Percentiles rank a stretch among this genome's conserved stretches.
Conservation (phyloP, 768 basidiomycete species). For the Tricholoma bakamatsutake region DNA sequence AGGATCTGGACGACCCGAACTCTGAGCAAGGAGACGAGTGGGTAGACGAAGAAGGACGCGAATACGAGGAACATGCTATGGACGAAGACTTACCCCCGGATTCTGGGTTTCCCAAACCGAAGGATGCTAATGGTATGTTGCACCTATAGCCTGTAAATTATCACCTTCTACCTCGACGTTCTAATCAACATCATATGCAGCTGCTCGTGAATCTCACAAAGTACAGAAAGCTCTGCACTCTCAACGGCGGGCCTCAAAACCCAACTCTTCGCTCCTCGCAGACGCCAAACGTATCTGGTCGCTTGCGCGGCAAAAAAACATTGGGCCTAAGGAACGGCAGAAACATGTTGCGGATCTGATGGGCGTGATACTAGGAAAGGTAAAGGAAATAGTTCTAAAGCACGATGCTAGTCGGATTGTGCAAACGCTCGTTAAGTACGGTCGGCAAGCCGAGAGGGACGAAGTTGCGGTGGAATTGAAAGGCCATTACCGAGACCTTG, state of each 20-base stretch:
- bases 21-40: constrained; percentile 25
- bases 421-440: constrained; percentile 78
- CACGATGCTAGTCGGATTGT: constrained; percentile 89
- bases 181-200: constrained; percentile 26
- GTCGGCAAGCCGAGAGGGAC: constrained; percentile 66
- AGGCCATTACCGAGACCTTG: constrained; percentile 70
- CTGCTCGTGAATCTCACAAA: constrained; percentile 63
- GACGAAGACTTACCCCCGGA: constrained; percentile 27
- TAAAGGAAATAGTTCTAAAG: constrained; percentile 84
- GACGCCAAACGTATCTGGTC: constrained; percentile 79
- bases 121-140: constrained; percentile 55
- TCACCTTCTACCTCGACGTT: background rate
- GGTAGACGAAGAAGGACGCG: constrained; percentile 20
- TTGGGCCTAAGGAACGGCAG: constrained; percentile 64
- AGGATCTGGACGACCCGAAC: constrained; percentile 31
- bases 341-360: constrained; percentile 72
- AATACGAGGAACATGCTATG: constrained; percentile 25
- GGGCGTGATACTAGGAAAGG: constrained; percentile 69
- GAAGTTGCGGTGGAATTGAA: constrained; percentile 81
- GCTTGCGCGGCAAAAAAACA: constrained; percentile 64
- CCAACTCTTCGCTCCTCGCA: constrained; percentile 61
- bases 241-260: constrained; percentile 72
- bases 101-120: constrained; percentile 21
- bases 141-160: background rate
- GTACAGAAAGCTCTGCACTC: constrained; percentile 60